Evolutionary conservation across 2,329 filamentous ascomycete genomes (phyloP), one percentile per base, ranked within the genome.

Genomic region (Hymenoscyphus albidus): DNA sequence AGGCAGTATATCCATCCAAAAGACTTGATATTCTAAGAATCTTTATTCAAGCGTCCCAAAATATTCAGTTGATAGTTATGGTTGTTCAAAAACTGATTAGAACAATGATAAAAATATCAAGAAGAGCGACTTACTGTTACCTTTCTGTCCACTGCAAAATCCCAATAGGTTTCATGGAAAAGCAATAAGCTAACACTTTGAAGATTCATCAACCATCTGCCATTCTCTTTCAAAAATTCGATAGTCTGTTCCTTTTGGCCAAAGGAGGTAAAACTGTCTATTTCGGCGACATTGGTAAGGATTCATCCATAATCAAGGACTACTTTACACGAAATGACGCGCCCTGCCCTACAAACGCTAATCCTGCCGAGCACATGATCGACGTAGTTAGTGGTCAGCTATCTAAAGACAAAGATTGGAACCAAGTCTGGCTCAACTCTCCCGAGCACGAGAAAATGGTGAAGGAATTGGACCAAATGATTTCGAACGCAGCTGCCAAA

Each of bases 261-360:
- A 82, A 79, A 63, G 88, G 88, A 44, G 88, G 88, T 0, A 85
- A 81, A 72, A 89, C 86, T 0, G 86, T 90, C 0, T 91, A 91
- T 71, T 90, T 90, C 74, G 88, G 88, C 7, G 80, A 88, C 1
- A 85, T 90, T 51, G 88, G 88, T 0, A 71, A 82, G 0, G 82
- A 87, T 68, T 88, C 86, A 0, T 77, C 77, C 2, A 85, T 78
- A 0, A 75, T 90, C 59, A 80, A 85, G 0, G 77, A 80, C 51
- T 89, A 89, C 74, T 93, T 93, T 65, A 84, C 76, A 16, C 74
- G 74, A 2, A 77, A 82, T 42, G 81, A 81, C 9, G 81, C 80
- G 0, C 75, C 76, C 14, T 80, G 78, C 32, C 80, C 80, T 0
- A 66, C 67, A 3, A 73, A 75, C 22, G 70, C 73, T 0, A 80